Evolutionary conservation across 2,329 filamentous ascomycete species (phyloP), one percentile per base, ranked within the genome.

Genomic region (Graphium sp.): DNA sequence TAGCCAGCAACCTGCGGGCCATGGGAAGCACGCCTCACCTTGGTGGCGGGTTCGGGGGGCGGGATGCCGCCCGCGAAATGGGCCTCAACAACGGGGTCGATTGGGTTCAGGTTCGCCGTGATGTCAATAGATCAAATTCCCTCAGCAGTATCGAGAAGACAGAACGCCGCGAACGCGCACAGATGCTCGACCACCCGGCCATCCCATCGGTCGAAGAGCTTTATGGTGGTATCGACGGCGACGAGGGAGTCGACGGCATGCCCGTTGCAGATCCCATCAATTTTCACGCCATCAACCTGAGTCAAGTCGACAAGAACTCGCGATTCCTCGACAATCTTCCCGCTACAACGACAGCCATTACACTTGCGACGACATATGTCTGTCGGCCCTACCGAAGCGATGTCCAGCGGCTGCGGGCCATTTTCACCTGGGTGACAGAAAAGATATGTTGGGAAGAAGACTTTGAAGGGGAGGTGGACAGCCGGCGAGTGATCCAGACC

Each of bases 341-440:
- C 1, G 73, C 81, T 1, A 78, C 76, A 53, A 83, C 79, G 1
- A 93, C 80, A 11, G 74, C 87, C 0, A 68, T 76, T 16, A 80
- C 77, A 18, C 60, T 98, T 11, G 84, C 89, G 0, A 89, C 89
- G 33, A 82, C 77, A 1, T 93, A 93, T 46, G 74, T 98, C 8
- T 98, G 91, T 45, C 72, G 89, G 17, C 91, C 89, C 0, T 93
- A 94, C 49, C 69, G 85, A 34, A 94, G 82, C 49, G 87, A 95
- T 41, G 82, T 94, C 1, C 89, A 98, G 49, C 71, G 85, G 20
- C 55, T 98, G 16, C 71, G 91, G 15, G 87, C 89, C 11, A 95
- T 98, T 36, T 98, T 95, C 44, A 94, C 81, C 2, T 98, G 87
- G 87, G 82, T 92, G 5, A 71, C 82, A n/a, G 89, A 98, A 47